Evolutionary conservation across 192 early-diverging fungal genomes (phyloP), one percentile per base, ranked within the genome.

Genomic region (Backusella mclennaniae): DNA sequence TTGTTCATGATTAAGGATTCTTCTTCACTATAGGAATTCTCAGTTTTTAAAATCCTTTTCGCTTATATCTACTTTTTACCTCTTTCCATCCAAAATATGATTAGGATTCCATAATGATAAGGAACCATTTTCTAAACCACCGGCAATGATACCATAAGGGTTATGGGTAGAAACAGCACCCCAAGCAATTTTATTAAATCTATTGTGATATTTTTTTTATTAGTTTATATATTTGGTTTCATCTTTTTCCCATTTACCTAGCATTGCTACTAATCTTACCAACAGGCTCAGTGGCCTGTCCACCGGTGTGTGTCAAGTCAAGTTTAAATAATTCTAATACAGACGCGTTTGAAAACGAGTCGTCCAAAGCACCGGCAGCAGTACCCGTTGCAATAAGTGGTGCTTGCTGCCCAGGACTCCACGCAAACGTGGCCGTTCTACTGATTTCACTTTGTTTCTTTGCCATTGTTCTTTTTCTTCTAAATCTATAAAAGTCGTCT

Each of bases 291-390:
- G 91, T 31, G 33, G 85, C 84, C 5, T 80, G 66, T n/a, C 74
- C 41, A 36, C 80, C 74, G 6, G 83, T 80, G 35, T 83, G 82
- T 21, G 83, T 77, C 39, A 88, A 59, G 72, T 90, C 88, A 35
- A 97, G 88, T 71, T 90, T 86, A 82, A 96, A 96, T 53, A 99
- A 83, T 83, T 98, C 98, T 42, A 99, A 88, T 80, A 92, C 90
- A 6, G 97, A 91, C 19, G 90, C 88, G 77, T 94, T 96, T 69
- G 92, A 95, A 81, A 99, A 99, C 17, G 93, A 92, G 42, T 95
- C 96, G 85, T 99, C 98, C 71, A 99, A 88, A 26, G 98, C 98
- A 4, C 98, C 98, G 4, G 98, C 95, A 23, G 95, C 95, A 12
- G 98, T 97, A 68, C 96, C 98, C 4, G 91, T 86, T 4, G 96